phyloP scores from a whole-genome alignment of 2,329 filamentous ascomycete species.

The Xylariaceae sp. region DNA sequence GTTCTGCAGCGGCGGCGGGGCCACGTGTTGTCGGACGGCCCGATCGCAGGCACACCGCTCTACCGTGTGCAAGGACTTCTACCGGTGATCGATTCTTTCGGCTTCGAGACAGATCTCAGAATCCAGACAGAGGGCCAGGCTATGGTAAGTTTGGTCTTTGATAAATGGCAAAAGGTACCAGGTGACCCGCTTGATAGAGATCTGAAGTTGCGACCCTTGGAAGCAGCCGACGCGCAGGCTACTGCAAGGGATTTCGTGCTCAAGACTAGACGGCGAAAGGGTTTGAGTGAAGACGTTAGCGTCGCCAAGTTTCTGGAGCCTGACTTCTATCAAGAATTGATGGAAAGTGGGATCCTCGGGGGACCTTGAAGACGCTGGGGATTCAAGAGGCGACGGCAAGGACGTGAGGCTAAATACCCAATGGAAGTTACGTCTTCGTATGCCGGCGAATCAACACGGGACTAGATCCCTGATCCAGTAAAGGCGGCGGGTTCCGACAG shows the following conservation, averaged over 20 bases:
- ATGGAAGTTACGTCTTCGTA: no score
- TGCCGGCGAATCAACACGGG: no score
- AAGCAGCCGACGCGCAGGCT: slow-evolving; percentile 82
- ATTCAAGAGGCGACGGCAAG: not conserved
- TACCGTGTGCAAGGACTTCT: slow-evolving; percentile 89
- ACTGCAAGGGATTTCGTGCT: slow-evolving; percentile 94
- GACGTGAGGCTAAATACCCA: no score
- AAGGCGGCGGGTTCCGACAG: no score
- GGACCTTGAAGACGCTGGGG: slow-evolving; percentile 12
- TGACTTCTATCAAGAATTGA: slow-evolving; percentile 82
- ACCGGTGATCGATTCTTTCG: slow-evolving; percentile 95
- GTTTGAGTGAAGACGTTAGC: slow-evolving; percentile 89
- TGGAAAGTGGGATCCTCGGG: slow-evolving; percentile 84
- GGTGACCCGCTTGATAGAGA: slow-evolving; percentile 91
- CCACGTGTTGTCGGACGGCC: slow-evolving; percentile 90
- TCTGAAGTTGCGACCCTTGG: slow-evolving; percentile 75
- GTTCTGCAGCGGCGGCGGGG: slow-evolving; percentile 83
- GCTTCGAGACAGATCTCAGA: slow-evolving; percentile 93
- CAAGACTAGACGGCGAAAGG: slow-evolving; percentile 91
- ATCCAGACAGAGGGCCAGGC: slow-evolving; percentile 95
- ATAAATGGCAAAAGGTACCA: slow-evolving; percentile 92
- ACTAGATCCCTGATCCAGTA: no score
- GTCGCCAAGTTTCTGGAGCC: slow-evolving; percentile 96
- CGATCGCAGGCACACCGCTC: slow-evolving; percentile 88
- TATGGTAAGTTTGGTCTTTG: slow-evolving; percentile 87